A percentile compares a stretch with the other conserved stretches of the same genome.
Conservation (phyloP, 768 basidiomycete species). For the Rhizopogon vinicolor region DNA sequence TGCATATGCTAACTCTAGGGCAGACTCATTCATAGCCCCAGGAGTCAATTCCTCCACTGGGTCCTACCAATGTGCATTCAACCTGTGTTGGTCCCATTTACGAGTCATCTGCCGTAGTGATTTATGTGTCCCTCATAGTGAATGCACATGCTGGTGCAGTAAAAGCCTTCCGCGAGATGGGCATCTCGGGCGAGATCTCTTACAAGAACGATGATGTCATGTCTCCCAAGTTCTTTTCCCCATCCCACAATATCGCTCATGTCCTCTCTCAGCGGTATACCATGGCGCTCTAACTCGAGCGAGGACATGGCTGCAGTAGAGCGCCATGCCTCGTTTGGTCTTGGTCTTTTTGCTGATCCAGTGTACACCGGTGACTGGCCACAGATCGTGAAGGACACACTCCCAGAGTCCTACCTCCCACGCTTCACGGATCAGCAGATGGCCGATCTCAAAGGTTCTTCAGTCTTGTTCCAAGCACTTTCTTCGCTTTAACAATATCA, state of each 20-base stretch:
- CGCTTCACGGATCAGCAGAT: constrained; percentile 44
- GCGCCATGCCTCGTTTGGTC: constrained; percentile 46
- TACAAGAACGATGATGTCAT: constrained; percentile 52
- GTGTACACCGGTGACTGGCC: constrained; percentile 53
- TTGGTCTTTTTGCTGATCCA: constrained; percentile 47
- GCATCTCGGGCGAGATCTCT: constrained; percentile 47
- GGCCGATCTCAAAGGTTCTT: constrained; percentile 35
- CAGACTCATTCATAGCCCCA: constrained; percentile 31
- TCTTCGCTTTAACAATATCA: background rate
- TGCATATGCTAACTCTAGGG: constrained; percentile 14
- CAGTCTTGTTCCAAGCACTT: background rate
- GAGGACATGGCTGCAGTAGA: constrained; percentile 42
- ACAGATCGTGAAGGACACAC: constrained; percentile 41
- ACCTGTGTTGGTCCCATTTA: constrained; percentile 30
- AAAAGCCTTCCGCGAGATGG: constrained; percentile 44
- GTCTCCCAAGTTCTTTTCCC: constrained; percentile 19
- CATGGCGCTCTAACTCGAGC: constrained; percentile 40
- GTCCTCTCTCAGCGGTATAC: constrained; percentile 30
- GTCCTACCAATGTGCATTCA: constrained; percentile 40
- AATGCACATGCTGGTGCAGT: constrained; percentile 48
- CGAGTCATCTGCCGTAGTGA: too few species aligned
- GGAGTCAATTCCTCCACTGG: constrained; percentile 40
- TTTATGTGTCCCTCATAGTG: constrained; percentile 20
- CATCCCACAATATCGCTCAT: background rate
- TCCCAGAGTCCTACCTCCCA: constrained; percentile 42